Conservation (phyloP, 176 grass and related monocot genomes). For the Raddia distichophylla region DNA sequence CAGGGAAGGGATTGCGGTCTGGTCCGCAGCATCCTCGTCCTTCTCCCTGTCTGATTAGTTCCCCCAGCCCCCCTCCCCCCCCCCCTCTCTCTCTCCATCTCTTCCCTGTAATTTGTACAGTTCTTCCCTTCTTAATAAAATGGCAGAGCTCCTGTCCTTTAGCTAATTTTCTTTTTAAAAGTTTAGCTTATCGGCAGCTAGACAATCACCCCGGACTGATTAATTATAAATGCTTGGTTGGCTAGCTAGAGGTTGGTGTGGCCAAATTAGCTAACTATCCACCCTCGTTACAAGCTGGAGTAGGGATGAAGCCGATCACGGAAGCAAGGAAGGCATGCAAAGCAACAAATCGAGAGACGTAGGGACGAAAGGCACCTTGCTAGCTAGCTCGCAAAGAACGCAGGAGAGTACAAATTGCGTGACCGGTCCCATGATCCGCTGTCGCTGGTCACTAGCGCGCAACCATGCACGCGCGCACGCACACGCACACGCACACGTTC, state of each 20-base stretch:
- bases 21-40: too few species aligned
- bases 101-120: too few species aligned
- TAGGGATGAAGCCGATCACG: background rate
- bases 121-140: too few species aligned
- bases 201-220: too few species aligned
- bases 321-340: background rate
- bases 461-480: background rate
- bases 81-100: too few species aligned
- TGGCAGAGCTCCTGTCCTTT: too few species aligned
- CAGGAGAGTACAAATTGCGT: conserved; percentile 10
- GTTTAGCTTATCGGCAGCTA: too few species aligned
- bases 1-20: too few species aligned
- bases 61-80: too few species aligned
- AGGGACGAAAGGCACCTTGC: background rate
- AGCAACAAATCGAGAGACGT: background rate
- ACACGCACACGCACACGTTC: background rate
- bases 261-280: background rate
- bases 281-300: background rate
- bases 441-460: conserved; percentile 28
- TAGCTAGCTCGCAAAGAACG: background rate
- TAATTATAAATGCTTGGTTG: background rate
- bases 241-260: background rate
- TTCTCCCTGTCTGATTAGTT: too few species aligned
- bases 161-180: too few species aligned
- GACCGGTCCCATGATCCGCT: conserved; percentile 36